Evolutionary conservation across 345 rosid species (phyloP), one percentile per base, ranked within the genome.

Genomic region (Hirschfeldia incana): DNA sequence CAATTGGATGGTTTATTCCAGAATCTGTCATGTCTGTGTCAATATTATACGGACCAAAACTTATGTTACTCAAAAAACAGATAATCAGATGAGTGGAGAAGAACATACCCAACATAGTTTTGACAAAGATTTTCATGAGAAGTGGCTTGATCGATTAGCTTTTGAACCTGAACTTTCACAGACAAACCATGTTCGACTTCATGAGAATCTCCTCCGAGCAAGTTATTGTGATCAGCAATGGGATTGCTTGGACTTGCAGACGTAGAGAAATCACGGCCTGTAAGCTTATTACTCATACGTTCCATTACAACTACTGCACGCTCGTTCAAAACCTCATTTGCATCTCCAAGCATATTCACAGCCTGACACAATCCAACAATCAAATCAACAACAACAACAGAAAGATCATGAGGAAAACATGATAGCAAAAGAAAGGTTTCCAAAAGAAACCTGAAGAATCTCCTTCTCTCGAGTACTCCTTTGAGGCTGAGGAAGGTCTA

Each of bases 111-210:
- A 6, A 95, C 94, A 78, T 88, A 95, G 80, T 95, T 93, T 80
- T 95, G 99, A 88, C 99, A 95, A 76, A 95, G 86, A 78, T 93
- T 95, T 78, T 95, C 99, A 79, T 70, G 91, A 46, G 99, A 95
- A 2, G 78, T 81, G 65, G 99, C 99, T 86, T 95, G 99, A 74
- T 72, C 68, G 28, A 95, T 93, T 75, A 95, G 68, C 89, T 95
- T 95, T 80, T 93, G 98, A 70, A 95, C 99, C 88, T 95, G 99
- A 82, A 93, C 73, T 81, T 95, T 95, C 17, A 91, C 98, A 33
- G 97, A 87, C 86, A 95, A 84, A 58, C 93, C 94, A 76, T 88
- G 98, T 21, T 95, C 98, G 4, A 88, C 94, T 85, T 95, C 99
- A 33, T 87, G 92, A 66, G 87, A 78, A 78, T 95, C 98, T 70